Evolutionary conservation across 306 rosid species (phyloP).

Genomic region (Quercus alba): DNA sequence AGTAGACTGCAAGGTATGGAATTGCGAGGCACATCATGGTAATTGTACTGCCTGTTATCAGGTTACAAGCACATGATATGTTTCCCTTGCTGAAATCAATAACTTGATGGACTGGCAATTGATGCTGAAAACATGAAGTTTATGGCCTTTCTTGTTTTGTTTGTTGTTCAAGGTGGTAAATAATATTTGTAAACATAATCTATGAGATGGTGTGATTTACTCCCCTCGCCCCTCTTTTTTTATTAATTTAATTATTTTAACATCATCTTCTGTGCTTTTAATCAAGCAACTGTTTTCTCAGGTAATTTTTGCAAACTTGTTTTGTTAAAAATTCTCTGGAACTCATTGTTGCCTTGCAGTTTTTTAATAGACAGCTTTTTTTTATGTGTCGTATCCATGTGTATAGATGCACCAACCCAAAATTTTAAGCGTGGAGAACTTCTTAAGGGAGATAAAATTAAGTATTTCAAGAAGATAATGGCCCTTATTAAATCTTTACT

Average conservation of each 20-base stretch:
- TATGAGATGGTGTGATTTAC: too few relatives aligned
- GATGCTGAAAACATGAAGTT: background rate
- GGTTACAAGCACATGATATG: background rate
- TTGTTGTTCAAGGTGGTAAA: background rate
- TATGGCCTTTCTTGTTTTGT: background rate
- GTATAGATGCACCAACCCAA: background rate
- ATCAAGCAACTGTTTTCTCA: too few relatives aligned
- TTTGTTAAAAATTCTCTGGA: background rate
- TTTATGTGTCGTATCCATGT: background rate
- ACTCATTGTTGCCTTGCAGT: background rate
- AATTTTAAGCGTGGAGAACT: background rate
- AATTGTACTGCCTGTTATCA: background rate
- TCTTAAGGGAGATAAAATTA: background rate
- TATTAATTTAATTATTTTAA: too few relatives aligned
- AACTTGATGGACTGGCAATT: background rate
- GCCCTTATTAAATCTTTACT: background rate
- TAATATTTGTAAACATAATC: background rate
- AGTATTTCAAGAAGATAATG: background rate
- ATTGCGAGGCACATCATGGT: background rate
- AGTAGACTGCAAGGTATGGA: background rate
- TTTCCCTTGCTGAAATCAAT: background rate
- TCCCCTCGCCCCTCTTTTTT: too few relatives aligned
- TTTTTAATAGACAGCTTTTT: background rate
- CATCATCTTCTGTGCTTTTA: too few relatives aligned
- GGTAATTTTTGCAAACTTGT: background rate